Base-by-base conservation (phyloP, 768 basidiomycete genomes). In the Myochromella boudieri region DNA sequence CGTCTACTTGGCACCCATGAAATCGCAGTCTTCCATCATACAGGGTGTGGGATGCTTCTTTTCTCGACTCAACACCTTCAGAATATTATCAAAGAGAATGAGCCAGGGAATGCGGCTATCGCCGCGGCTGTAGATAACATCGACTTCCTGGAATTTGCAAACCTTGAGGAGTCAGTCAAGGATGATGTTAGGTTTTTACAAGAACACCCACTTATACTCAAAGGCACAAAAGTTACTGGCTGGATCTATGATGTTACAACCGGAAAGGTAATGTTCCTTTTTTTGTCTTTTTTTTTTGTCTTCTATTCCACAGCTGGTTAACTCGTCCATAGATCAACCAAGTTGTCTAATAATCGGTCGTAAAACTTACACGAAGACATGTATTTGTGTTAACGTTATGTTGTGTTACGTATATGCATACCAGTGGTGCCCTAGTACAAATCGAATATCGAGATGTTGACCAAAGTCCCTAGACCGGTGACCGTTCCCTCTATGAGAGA, bases 1-100 rank as follows among this genome's bases (percentile, higher is more conserved):
- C 81, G 84, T 31, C 75, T 87, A 12, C 74, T 87, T 12, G 85
- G 83, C 10, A 89, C 86, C 8, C 71, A 72, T 12, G 82, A 86
- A 65, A 76, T 87, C 42, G 76, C 81, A 3, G 67, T 89, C 40
- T 76, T 85, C 61, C 84, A 82, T 60, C 87, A 89, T 62, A 84
- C 82, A 1, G 81, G 74, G 37, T 87, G 86, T 57, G 86, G 86
- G 37, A 87, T 88, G 84, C 66, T 82, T 37, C 79, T 77, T 0
- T 86, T 87, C 68, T 72, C 66, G 4, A 74, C 73, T 21, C 63
- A 71, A 0, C 60, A 77, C 42, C 66, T 86, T 20, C 77, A 76
- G 42, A 56, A 63, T 14, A 64, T 77, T 39, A 71, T 86, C 54
- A 78, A 75, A 56, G 67, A 71, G 29, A 66, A 70, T 21, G 65